Evolutionary conservation across 2,329 filamentous ascomycete species (phyloP).

Genomic region (Leptosphaerulina australis): DNA sequence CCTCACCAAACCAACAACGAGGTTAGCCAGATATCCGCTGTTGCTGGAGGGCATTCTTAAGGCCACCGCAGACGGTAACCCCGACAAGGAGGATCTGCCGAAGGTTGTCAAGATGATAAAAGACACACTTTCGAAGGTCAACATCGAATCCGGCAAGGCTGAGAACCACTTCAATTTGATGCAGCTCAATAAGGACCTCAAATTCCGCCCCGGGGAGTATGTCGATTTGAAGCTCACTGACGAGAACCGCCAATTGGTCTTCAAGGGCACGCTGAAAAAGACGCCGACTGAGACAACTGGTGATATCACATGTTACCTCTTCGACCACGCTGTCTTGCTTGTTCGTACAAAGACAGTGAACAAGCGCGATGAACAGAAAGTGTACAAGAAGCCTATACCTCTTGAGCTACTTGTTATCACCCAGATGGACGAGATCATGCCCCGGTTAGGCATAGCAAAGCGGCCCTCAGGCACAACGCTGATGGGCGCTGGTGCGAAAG

Average conservation of each 20-base stretch:
- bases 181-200: constrained; percentile 87
- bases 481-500: constrained; percentile 50
- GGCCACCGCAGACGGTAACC: constrained; percentile 85
- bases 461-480: constrained; percentile 81
- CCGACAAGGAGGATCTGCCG: constrained; percentile 90
- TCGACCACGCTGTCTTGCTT: constrained; percentile 92
- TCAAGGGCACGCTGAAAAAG: constrained; percentile 95
- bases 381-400: constrained; percentile 93
- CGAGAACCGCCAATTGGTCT: constrained; percentile 88
- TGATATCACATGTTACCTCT: constrained; percentile 93
- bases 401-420: constrained; percentile 90
- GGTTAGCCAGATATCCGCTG: constrained; percentile 90
- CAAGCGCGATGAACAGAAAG: constrained; percentile 92
- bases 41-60: constrained; percentile 91
- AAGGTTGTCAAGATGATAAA: constrained; percentile 86
- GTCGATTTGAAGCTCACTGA: constrained; percentile 95
- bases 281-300: constrained; percentile 77
- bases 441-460: constrained; percentile 78
- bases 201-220: constrained; percentile 86
- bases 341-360: constrained; percentile 90
- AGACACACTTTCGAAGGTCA: constrained; percentile 85
- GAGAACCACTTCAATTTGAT: constrained; percentile 97
- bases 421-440: constrained; percentile 96
- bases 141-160: constrained; percentile 92
- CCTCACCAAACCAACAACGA: constrained; percentile 94